Evolutionary conservation across 352 stramenopile genomes (phyloP), one percentile per base, ranked within the genome.

Genomic region (Globisporangium radiosum): DNA sequence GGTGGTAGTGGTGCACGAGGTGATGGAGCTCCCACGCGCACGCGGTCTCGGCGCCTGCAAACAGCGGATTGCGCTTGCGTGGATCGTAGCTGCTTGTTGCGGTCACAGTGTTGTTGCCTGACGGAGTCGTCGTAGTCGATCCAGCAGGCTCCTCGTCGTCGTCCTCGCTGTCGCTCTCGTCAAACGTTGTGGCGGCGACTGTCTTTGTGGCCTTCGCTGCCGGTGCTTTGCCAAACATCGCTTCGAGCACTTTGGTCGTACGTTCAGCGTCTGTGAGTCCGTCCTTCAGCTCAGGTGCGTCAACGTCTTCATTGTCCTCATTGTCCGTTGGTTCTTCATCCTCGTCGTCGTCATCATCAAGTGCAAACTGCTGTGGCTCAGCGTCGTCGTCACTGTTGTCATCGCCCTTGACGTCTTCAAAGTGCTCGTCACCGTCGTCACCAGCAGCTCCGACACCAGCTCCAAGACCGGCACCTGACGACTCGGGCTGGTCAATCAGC

Each of bases 1-100:
- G 97, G 71, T 99, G 97, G 68, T 96, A 98, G 75, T 99, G 97
- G 63, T 88, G 72, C 25, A 78, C 64, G 33, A 99, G 68, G 62
- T 97, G 69, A 42, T 88, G 76, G 49, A 98, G 65, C 70, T 99
- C 97, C 94, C 95, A 99, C 11, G 96, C 77, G 47, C 79, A 92
- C 56, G 81, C 70, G 15, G 69, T 77, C 47, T 88, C 84, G 44
- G 76, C 83, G 37, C 68, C 78, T 8, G 90, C 77, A 54, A 80
- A 97, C 37, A 93, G 63, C 33, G 91, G 91, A 57, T 97, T 96
- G 39, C 90, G 84, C 75, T 97, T 97, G 19, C 49, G 64, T 10
- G 77, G 75, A 60, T 97, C 83, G 70, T 97, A 97, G 52, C 69
- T 64, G 54, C 69, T 45, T 33, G 65, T 54, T 37, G 15, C 7